Base-by-base conservation (phyloP, 2,329 filamentous ascomycete genomes). In the Paraconiothyrium sp. region DNA sequence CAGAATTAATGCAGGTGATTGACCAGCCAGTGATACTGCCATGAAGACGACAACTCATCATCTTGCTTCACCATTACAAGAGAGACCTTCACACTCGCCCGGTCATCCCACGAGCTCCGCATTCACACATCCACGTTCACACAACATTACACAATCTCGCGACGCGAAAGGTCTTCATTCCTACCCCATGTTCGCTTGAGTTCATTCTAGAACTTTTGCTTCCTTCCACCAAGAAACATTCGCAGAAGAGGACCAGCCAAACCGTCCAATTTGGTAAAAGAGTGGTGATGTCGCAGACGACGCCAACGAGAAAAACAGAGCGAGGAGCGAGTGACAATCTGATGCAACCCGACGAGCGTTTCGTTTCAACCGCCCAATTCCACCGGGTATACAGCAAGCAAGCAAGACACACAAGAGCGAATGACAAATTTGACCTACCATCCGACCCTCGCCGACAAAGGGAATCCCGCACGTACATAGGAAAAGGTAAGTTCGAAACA, bases 311-410 rank as follows among this genome's bases (percentile, higher is more conserved):
- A 46, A 47, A 27, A 47, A 27, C 22, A n/a, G 14, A 44, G 41
- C 20, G 24, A 48, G 30, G 30, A 48, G 46, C 24, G 46, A 48
- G 46, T 48, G 46, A 48, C 24, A 48, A 7, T 48, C 11, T 48
- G 46, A 48, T 32, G 30, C 46, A 48, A 48, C 46, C 46, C 46
- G 46, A 48, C 24, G 49, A 39, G 24, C n/a, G 32, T 14, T n/a
- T 16, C 43, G 8, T 41, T 41, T 9, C 43, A 37, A 7, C n/a
- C 20, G 20, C 8, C 43, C 22, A 56, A 32, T 20, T 56, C 54
- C 54, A 34, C 41, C 39, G 54, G 54, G 54, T 56, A 56, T 56
- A 56, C 39, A 56, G 39, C 54, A 41, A 46, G 54, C 16, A 43
- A 56, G 7, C 7, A 22, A 34, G 27, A 32, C 48, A 32, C 14